phyloP scores from a whole-genome alignment of 140 eudicot genomes.

The Stevia rebaudiana region DNA sequence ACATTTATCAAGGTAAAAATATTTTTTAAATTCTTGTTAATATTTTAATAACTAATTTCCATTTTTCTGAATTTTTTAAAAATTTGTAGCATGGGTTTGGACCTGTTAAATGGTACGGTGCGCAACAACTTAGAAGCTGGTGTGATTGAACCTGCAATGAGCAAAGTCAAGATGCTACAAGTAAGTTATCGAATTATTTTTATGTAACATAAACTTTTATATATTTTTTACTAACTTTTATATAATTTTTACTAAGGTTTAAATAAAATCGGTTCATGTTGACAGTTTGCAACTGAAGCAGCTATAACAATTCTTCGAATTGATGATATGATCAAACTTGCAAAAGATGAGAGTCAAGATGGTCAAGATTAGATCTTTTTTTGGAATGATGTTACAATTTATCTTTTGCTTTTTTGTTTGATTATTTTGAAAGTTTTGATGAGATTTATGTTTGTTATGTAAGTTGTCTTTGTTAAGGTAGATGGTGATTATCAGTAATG shows the following conservation, averaged over 20 bases:
- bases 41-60: neutral
- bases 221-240: neutral
- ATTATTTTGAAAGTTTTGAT: constrained; percentile 23
- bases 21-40: neutral
- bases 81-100: constrained; percentile 79
- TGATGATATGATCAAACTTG: constrained; percentile 88
- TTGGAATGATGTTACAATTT: neutral
- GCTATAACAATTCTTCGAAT: constrained; percentile 93
- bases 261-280: neutral
- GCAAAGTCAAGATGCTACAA: constrained; percentile 96
- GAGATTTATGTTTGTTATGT: constrained; percentile 13
- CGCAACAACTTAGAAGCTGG: constrained; percentile 97
- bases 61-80: neutral
- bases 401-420: neutral
- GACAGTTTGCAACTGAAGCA: constrained; percentile 96
- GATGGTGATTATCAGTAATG: constrained; percentile 17
- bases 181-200: constrained; percentile 19
- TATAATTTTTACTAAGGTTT: neutral
- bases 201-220: neutral
- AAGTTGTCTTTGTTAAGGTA: constrained; percentile 19
- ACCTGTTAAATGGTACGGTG: constrained; percentile 74
- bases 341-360: constrained; percentile 79
- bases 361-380: constrained; percentile 40
- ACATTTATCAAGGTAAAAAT: constrained; percentile 74
- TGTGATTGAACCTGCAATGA: constrained; percentile 98